phyloP scores from a whole-genome alignment of 1,284 basidiomycete species.

The Phellopilus nigrolimitatus region DNA sequence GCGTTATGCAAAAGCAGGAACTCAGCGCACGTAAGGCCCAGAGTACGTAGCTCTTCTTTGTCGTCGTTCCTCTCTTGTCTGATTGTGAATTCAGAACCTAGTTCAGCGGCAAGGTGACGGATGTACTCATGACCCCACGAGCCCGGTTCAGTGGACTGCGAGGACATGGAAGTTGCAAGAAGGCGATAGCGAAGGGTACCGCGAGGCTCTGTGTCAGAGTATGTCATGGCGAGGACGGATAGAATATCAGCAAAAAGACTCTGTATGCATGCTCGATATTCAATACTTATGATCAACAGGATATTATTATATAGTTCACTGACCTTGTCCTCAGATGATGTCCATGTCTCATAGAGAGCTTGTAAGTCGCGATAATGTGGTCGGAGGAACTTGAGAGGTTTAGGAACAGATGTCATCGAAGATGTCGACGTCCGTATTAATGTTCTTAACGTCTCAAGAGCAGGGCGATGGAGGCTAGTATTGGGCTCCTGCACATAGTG shows the following conservation, averaged over 20 bases:
- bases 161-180: constrained; percentile 69
- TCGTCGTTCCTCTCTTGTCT: constrained; percentile 32
- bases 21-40: constrained; percentile 84
- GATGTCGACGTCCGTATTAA: constrained; percentile 96
- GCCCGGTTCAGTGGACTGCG: constrained; percentile 81
- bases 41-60: constrained; percentile 68
- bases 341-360: constrained; percentile 77
- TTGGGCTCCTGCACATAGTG: constrained; percentile 70
- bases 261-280: constrained; percentile 46
- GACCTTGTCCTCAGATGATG: constrained; percentile 74
- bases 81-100: constrained; percentile 87
- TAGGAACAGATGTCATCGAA: constrained; percentile 99
- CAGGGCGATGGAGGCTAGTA: constrained; percentile 80
- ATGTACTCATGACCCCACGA: constrained; percentile 99
- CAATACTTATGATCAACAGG: constrained; percentile 2
- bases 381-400: constrained; percentile 97
- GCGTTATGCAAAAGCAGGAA: constrained; percentile 96
- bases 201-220: constrained; percentile 92
- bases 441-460: constrained; percentile 90
- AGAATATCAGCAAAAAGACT: constrained; percentile 97
- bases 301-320: constrained; percentile 36
- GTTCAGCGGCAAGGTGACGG: constrained; percentile 92
- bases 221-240: constrained; percentile 99
- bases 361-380: constrained; percentile 93
- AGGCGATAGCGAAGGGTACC: constrained; percentile 93